These are phyloP conservation scores for Dipteronia dyeriana DNA, from an alignment of 345 rosid genomes.

Conservation along the genomic window DNA sequence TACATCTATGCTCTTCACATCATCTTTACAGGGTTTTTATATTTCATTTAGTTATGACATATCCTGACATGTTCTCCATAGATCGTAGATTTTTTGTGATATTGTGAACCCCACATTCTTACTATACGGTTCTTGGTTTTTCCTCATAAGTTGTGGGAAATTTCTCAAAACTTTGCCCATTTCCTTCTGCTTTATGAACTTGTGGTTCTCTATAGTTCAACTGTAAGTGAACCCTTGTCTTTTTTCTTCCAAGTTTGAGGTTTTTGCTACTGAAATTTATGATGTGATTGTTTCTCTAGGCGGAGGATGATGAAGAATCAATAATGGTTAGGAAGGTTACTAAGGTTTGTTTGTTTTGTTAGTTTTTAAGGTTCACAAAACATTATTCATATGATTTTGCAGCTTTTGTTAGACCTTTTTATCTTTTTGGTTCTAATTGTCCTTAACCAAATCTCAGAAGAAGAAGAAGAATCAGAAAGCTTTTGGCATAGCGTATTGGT, in stretches of 20 bases:
- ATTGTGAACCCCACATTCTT: not conserved
- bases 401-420: not conserved
- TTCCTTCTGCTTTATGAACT: not conserved
- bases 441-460: not conserved
- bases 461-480: too few relatives aligned
- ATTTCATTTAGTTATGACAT: not conserved
- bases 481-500: not conserved
- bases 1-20: too few relatives aligned
- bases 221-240: not conserved
- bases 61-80: not conserved
- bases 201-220: not conserved
- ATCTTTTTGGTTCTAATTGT: not conserved
- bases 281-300: conserved; percentile 27
- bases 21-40: too few relatives aligned
- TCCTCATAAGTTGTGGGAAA: not conserved
- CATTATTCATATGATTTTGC: not conserved
- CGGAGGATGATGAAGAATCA: conserved; percentile 51
- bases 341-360: conserved; percentile 24
- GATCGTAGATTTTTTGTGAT: not conserved
- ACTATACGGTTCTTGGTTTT: not conserved
- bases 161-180: not conserved
- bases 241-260: not conserved
- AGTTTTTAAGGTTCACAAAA: not conserved
- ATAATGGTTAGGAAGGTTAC: conserved; percentile 38
- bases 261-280: not conserved